phyloP scores from a whole-genome alignment of 169 alveolate species.

The Cryptosporidium canis region DNA sequence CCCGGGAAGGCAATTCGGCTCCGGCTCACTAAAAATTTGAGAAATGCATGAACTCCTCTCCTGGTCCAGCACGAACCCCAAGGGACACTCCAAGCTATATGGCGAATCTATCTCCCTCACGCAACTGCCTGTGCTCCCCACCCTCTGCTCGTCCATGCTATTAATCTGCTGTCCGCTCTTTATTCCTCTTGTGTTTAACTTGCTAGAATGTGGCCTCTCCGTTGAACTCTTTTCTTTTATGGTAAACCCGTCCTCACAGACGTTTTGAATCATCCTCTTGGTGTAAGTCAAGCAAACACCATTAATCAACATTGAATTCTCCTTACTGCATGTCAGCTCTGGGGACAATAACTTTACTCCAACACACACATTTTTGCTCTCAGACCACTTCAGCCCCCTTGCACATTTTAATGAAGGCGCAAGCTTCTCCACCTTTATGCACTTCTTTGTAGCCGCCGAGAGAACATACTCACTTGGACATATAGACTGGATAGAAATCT shows the following conservation, averaged over 20 bases:
- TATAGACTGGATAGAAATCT: conserved; percentile 42
- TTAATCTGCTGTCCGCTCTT: neutral
- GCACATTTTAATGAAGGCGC: conserved; percentile 62
- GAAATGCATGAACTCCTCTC: conserved; percentile 42
- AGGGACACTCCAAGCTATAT: conserved; percentile 34
- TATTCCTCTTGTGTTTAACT: conserved; percentile 42
- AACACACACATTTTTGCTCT: conserved; percentile 33
- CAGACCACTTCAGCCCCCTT: conserved; percentile 69
- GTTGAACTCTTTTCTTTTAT: neutral
- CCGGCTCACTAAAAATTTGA: conserved; percentile 57
- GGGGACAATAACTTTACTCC: conserved; percentile 62
- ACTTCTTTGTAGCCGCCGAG: neutral
- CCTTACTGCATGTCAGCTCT: conserved; percentile 29
- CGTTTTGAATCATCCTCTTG: conserved; percentile 37
- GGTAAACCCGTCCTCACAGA: conserved; percentile 53
- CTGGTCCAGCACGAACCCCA: neutral
- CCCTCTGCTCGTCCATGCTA: neutral
- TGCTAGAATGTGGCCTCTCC: neutral
- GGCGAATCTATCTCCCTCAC: conserved; percentile 24
- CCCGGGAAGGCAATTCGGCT: conserved; percentile 36
- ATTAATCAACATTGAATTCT: conserved; percentile 46
- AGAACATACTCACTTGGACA: conserved; percentile 60
- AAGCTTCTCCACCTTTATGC: conserved; percentile 21
- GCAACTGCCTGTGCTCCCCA: neutral
- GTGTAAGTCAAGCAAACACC: conserved; percentile 52